A percentile compares a stretch with the other conserved stretches of the same genome.
Evolutionary conservation across 345 rosid genomes (phyloP).

Genomic region (Rhizophora mangle): DNA sequence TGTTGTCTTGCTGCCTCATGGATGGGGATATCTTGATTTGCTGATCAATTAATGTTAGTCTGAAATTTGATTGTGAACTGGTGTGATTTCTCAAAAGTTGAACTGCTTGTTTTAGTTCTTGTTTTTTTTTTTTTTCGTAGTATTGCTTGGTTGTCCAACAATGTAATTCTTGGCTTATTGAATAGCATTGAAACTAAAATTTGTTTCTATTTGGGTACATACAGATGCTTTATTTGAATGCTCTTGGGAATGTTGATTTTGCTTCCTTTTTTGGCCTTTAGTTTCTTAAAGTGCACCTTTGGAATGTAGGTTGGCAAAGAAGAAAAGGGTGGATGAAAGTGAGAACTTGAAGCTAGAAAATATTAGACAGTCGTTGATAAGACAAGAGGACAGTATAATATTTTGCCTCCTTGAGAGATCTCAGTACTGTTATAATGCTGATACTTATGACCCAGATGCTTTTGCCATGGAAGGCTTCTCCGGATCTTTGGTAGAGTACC

Average conservation of each 20-base stretch:
- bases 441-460: conserved; percentile 64
- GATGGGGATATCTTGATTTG: too few relatives aligned
- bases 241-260: neutral
- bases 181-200: neutral
- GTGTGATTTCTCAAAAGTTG: too few relatives aligned
- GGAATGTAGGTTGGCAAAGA: conserved; percentile 36
- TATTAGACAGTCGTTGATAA: conserved; percentile 61
- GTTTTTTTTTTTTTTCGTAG: neutral
- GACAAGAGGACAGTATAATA: conserved; percentile 81
- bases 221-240: neutral
- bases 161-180: neutral
- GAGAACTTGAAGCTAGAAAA: conserved; percentile 66
- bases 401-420: conserved; percentile 68
- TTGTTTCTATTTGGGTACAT: conserved; percentile 4
- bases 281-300: neutral
- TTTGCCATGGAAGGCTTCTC: conserved; percentile 59
- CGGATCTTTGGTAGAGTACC: conserved; percentile 76
- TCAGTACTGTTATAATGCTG: conserved; percentile 64
- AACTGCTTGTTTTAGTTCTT: neutral
- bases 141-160: neutral
- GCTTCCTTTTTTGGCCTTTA: neutral
- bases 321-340: conserved; percentile 60
- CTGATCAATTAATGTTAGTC: neutral
- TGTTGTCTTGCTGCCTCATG: too few relatives aligned
- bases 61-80: too few relatives aligned